Percentiles rank a stretch among this genome's conserved stretches.
These are phyloP conservation scores for Chytriomyces hyalinus DNA, from an alignment of 192 early-diverging fungal genomes.

Conservation along the genomic window DNA sequence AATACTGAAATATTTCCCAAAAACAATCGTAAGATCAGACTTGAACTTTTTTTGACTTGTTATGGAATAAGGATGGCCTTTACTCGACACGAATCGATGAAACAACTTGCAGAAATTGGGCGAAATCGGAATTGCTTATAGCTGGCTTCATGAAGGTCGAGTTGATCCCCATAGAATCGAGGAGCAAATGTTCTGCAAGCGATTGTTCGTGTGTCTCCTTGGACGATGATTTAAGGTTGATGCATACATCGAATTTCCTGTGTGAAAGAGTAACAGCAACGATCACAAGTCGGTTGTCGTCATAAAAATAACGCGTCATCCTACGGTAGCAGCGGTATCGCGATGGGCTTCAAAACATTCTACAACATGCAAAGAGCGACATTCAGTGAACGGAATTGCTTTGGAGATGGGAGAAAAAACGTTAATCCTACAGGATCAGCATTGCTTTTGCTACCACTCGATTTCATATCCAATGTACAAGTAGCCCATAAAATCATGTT, in stretches of 20 bases:
- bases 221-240: conserved; percentile 16
- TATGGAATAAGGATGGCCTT: no score
- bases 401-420: background rate
- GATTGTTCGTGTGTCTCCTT: background rate
- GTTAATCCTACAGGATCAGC: background rate
- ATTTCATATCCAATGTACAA: background rate
- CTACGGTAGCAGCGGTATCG: background rate
- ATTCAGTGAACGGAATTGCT: background rate
- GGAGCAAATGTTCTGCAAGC: conserved; percentile 1
- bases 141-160: background rate
- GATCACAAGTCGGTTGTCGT: background rate
- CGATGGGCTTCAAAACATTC: background rate
- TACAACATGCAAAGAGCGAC: background rate
- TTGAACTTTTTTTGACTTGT: background rate
- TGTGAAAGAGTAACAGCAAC: background rate
- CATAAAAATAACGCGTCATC: background rate
- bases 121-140: conserved; percentile 5
- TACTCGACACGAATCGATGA: background rate
- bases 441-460: background rate
- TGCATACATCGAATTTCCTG: conserved; percentile 24
- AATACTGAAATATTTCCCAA: background rate
- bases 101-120: background rate
- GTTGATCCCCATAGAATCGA: no score
- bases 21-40: background rate
- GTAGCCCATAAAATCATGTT: conserved; percentile 16